Evolutionary conservation across 139 green algal species (phyloP).

Genomic region (Chlamydomonas incerta): DNA sequence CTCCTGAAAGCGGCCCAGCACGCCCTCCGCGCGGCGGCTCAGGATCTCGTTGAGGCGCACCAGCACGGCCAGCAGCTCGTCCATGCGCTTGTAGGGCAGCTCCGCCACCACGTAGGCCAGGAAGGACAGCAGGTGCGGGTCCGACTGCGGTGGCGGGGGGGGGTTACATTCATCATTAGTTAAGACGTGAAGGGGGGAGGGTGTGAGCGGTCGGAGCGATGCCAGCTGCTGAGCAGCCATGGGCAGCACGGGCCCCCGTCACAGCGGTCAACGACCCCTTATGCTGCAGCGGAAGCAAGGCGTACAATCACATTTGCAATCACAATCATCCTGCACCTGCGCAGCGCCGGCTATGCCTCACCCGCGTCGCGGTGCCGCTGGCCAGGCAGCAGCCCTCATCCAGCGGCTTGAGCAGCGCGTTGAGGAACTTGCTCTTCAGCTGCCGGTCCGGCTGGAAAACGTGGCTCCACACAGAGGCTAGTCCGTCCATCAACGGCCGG

Average conservation of each 20-base stretch:
- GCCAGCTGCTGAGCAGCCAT: no score
- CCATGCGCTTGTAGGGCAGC: conserved; percentile 70
- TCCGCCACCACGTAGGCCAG: conserved; percentile 59
- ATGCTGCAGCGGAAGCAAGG: no score
- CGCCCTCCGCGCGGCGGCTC: conserved; percentile 50
- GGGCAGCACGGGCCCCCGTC: no score
- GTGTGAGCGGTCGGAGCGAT: no score
- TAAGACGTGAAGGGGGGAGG: no score
- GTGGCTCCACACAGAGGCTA: conserved; percentile 59
- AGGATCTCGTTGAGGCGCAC: conserved; percentile 70
- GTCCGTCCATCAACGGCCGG: conserved; percentile 45
- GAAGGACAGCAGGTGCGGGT: conserved; percentile 64
- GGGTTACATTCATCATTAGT: no score
- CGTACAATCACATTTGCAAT: no score
- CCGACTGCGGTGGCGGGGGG: neutral
- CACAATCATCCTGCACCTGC: no score
- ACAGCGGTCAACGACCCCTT: no score
- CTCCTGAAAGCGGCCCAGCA: conserved; percentile 22
- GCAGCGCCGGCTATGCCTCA: no score
- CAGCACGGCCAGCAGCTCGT: conserved; percentile 79
- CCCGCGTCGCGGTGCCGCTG: conserved; percentile 6
- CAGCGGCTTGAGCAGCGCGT: conserved; percentile 62
- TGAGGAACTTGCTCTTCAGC: conserved; percentile 57
- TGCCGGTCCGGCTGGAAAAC: conserved; percentile 54
- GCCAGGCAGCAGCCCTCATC: conserved; percentile 49